These are phyloP conservation scores for Fusarium nurragi DNA, from an alignment of 2,329 filamentous ascomycete species.

Conservation along the genomic window DNA sequence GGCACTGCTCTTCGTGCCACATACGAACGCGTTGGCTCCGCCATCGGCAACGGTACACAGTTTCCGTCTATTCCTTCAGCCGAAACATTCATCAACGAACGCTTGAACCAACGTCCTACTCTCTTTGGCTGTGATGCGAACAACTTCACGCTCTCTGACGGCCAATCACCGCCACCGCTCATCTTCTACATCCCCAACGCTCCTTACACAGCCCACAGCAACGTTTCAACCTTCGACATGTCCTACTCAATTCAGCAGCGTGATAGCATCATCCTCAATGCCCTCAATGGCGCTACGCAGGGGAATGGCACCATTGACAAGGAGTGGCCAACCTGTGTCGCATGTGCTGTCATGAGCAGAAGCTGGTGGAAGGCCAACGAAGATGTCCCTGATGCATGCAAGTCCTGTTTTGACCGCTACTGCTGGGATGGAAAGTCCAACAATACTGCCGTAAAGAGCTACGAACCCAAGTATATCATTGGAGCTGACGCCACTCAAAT, in stretches of 20 bases:
- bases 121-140: slow-evolving; percentile 72
- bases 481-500: slow-evolving; percentile 35
- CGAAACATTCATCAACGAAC: slow-evolving; percentile 65
- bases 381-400: slow-evolving; percentile 75
- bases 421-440: slow-evolving; percentile 86
- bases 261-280: slow-evolving; percentile 85
- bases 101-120: slow-evolving; percentile 68
- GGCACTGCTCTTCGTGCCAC: slow-evolving; percentile 67
- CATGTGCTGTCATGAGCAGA: slow-evolving; percentile 85
- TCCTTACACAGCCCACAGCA: slow-evolving; percentile 79
- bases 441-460: slow-evolving; percentile 47
- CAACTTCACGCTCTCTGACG: slow-evolving; percentile 50
- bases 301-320: slow-evolving; percentile 79
- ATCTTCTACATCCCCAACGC: slow-evolving; percentile 84
- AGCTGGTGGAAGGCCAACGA: slow-evolving; percentile 77
- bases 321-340: slow-evolving; percentile 84
- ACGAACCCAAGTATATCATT: slow-evolving; percentile 44
- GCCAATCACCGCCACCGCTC: slow-evolving; percentile 66
- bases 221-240: slow-evolving; percentile 80
- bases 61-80: slow-evolving; percentile 68
- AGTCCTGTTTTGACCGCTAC: slow-evolving; percentile 79
- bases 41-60: slow-evolving; percentile 61
- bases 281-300: slow-evolving; percentile 83
- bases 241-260: slow-evolving; percentile 72
- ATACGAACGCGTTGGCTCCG: slow-evolving; percentile 61